Base-by-base conservation (phyloP, 306 rosid species). In the Canavalia gladiata region DNA sequence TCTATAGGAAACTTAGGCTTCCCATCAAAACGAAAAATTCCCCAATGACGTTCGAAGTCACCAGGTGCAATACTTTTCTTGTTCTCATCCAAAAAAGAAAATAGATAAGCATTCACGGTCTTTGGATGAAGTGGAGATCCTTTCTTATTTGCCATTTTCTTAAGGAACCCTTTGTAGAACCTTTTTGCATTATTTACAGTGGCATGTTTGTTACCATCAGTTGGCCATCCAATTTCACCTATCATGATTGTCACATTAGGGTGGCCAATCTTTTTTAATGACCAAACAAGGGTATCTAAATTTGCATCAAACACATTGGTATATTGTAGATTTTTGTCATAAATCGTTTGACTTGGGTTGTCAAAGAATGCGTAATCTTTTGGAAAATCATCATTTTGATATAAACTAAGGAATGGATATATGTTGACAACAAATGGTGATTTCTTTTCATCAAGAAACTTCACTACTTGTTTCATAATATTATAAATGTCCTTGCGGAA, bases 201-300 rank as follows among this genome's bases (percentile, higher is more conserved):
- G 4, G 86, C 97, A 5, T 74, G 66, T 12, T n/a, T 81, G 80
- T 86, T 51, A 0, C 91, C 94, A 7, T 95, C 97, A 0, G 99
- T 90, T 0, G 99, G 99, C 99, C 98, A 95, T 3, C 99, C 99
- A 9, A 91, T 86, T 82, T 93, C 99, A 4, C 98, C 99, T 2
- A 95, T 79, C 1, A 75, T 0, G 67, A 95, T 89, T 8, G 81
- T 7, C 77, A 91, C 9, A 50, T 87, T 54, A 1, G 81, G 72
- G 33, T 77, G 71, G 1, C 95, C 95, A 0, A 18, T 7, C 31
- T 86, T 87, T 55, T 64, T 93, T 6, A 93, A 63, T 1, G 99
- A 59, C 87, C 84, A 83, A 42, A 89, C 76, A 0, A 92, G 89
- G 7, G 93, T 93, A 74, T 95, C 98, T 3, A 83, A 60, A 12